These are phyloP conservation scores for Capsicum chinense DNA, from an alignment of 257 asterid genomes.

Conservation along the genomic window DNA sequence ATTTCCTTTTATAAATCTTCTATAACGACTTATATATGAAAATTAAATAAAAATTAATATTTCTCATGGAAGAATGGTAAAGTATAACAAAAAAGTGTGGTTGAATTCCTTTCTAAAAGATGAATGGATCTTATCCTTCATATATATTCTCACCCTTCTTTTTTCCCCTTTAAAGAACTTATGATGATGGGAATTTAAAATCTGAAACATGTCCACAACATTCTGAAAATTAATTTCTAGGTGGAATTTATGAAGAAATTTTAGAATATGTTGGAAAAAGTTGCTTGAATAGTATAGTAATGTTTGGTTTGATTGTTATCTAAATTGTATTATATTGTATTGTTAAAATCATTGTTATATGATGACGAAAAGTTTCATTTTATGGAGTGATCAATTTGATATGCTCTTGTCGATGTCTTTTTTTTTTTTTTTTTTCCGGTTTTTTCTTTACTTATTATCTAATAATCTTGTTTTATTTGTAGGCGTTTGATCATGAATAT, in stretches of 20 bases:
- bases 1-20: not conserved
- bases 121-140: not conserved
- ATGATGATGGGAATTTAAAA: not conserved
- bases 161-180: not conserved
- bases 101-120: conserved; percentile 13
- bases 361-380: too few species aligned
- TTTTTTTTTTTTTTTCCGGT: not conserved
- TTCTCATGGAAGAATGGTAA: not conserved
- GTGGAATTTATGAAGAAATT: not conserved
- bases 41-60: not conserved
- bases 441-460: not conserved
- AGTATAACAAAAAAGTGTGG: not conserved
- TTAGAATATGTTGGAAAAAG: not conserved
- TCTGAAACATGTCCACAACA: not conserved
- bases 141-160: not conserved
- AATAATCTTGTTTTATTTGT: not conserved
- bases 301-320: too few species aligned
- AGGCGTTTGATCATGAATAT: too few species aligned
- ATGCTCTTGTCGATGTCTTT: fast-evolving
- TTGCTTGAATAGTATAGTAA: not conserved
- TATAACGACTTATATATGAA: not conserved
- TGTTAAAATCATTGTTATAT: too few species aligned
- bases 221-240: not conserved
- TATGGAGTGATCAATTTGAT: not conserved
- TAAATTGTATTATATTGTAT: too few species aligned